Conservation (phyloP, 768 basidiomycete genomes). For the Rhizopogon roseolus region DNA sequence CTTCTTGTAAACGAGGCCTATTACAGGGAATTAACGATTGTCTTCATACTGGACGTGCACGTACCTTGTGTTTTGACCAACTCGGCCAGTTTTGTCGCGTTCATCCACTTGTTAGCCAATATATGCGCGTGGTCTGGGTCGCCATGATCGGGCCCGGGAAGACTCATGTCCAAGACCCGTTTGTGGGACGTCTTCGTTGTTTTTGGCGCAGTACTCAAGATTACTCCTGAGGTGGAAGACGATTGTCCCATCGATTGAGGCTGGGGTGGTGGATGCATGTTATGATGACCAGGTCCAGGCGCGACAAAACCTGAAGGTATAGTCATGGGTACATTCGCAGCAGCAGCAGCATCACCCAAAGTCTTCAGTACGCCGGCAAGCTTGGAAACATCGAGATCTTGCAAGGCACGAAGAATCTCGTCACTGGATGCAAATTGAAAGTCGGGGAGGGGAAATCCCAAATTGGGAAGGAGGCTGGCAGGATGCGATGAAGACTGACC, state of each 20-base stretch:
- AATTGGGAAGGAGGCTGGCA: slow-evolving; percentile 11
- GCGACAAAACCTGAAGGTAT: slow-evolving; percentile 16
- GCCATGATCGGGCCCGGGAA: slow-evolving; percentile 34
- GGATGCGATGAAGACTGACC: slow-evolving; percentile 23
- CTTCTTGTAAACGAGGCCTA: slow-evolving; percentile 84
- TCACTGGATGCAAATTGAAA: slow-evolving; percentile 57
- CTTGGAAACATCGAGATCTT: slow-evolving; percentile 65
- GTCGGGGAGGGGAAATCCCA: slow-evolving; percentile 25
- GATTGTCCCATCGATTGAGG: slow-evolving; percentile 36
- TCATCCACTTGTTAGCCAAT: slow-evolving; percentile 79
- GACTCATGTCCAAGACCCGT: slow-evolving; percentile 38
- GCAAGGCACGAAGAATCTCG: slow-evolving; percentile 67
- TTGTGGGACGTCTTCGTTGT: slow-evolving; percentile 30
- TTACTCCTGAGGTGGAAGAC: slow-evolving; percentile 38
- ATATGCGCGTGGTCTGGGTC: slow-evolving; percentile 59
- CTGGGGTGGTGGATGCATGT: slow-evolving; percentile 21
- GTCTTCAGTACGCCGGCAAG: slow-evolving; percentile 64
- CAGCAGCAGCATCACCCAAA: slow-evolving; percentile 53
- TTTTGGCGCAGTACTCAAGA: slow-evolving; percentile 36
- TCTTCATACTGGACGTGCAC: not conserved
- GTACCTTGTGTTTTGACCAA: slow-evolving; percentile 66
- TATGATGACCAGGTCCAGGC: slow-evolving; percentile 16
- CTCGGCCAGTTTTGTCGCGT: slow-evolving; percentile 60
- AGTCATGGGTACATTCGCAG: slow-evolving; percentile 30
- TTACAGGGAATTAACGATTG: slow-evolving; percentile 1